Conservation (phyloP, 768 basidiomycete species). For the Tylopilus subfusipes region DNA sequence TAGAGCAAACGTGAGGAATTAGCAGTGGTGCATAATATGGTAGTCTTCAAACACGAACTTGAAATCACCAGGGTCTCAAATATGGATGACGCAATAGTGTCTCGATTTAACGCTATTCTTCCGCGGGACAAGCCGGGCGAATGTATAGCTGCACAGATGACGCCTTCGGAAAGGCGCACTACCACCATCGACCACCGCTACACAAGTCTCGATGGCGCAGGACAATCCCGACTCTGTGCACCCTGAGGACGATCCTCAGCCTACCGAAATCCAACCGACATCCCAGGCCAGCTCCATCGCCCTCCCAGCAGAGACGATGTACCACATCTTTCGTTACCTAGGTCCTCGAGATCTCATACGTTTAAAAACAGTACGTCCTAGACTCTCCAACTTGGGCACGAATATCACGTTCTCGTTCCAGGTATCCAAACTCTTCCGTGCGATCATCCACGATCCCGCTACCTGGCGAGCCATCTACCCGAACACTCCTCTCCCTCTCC, state of each 20-base stretch:
- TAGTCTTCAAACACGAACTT: no score
- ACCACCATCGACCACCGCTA: neutral
- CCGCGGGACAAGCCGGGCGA: no score
- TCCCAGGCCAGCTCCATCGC: neutral
- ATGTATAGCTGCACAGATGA: neutral
- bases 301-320: constrained; percentile 19
- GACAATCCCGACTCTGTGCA: neutral
- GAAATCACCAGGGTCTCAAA: no score
- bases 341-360: constrained; percentile 14
- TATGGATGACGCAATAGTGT: no score
- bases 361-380: constrained; percentile 11
- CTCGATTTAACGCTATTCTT: no score
- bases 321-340: constrained; percentile 3
- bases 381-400: no score
- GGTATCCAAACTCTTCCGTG: constrained; percentile 15
- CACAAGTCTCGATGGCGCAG: constrained; percentile 6
- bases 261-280: neutral
- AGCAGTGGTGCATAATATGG: no score
- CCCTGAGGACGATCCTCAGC: neutral
- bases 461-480: constrained; percentile 17
- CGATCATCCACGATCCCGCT: constrained; percentile 7
- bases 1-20: no score
- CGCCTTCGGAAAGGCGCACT: no score
- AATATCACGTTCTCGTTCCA: no score
- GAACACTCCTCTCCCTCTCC: constrained; percentile 10